Evolutionary conservation across 2,329 filamentous ascomycete species (phyloP).

Genomic region (Periconia sp.): DNA sequence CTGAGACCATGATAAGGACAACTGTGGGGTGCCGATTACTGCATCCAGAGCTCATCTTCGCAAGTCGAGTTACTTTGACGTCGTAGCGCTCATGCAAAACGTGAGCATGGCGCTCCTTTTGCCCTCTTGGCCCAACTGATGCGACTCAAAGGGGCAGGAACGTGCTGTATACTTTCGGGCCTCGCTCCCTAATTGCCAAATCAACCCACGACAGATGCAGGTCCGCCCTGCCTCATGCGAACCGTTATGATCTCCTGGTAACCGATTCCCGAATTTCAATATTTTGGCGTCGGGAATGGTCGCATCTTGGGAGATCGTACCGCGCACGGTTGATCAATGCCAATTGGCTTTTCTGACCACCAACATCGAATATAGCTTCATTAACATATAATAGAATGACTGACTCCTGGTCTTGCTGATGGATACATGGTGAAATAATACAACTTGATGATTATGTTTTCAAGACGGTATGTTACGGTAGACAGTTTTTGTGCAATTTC

Average conservation of each 20-base stretch:
- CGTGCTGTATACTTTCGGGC: not conserved
- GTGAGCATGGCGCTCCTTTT: not conserved
- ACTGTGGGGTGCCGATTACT: not conserved
- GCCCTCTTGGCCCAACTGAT: not conserved
- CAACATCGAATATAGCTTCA: not conserved
- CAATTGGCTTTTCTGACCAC: not conserved
- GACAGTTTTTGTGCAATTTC: no score
- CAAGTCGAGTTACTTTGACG: not conserved
- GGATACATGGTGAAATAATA: not conserved
- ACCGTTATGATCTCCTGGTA: not conserved
- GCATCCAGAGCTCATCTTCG: not conserved
- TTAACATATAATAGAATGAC: not conserved
- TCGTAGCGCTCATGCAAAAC: not conserved
- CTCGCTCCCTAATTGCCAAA: not conserved
- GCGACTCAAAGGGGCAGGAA: not conserved
- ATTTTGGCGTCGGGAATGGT: not conserved
- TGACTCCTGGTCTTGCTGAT: not conserved
- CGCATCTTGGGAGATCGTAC: not conserved
- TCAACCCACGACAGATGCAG: not conserved
- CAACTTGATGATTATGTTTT: no score
- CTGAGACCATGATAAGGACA: not conserved
- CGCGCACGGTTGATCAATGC: not conserved
- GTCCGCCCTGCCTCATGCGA: not conserved
- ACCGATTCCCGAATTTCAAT: not conserved
- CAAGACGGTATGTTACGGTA: no score